Evolutionary conservation across 1,139 yeast genomes (phyloP), one percentile per base, ranked within the genome.

Genomic region (Taphrina wiesneri): DNA sequence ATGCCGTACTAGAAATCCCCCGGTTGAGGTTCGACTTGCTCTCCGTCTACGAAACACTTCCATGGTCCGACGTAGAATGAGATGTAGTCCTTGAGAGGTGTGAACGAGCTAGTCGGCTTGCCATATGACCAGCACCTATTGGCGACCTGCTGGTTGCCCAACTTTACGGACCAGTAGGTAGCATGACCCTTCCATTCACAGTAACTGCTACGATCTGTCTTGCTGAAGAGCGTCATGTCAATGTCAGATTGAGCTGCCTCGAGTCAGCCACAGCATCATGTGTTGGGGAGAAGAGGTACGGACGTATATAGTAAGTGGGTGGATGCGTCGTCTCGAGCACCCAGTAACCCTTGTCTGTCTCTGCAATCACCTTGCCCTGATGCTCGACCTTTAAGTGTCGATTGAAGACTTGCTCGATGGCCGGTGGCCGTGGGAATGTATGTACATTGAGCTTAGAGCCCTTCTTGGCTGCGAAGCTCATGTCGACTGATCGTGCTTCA

Each of bases 161-260:
- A 19, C 0, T 21, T 13, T 34, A 60, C 57, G 28, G 56, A 30
- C 25, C 51, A 60, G 43, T 60, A 60, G 25, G 43, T 51, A 3
- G 64, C 64, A 7, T 32, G 25, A 23, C 64, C 64, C 43, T 60
- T 60, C 64, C 64, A 60, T 28, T 60, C 64, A 32, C 64, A 60
- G 51, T 49, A 60, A 11, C 51, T 51, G 15, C 41, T 25, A n/a
- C 57, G 49, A 9, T 26, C 43, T 11, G 56, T 51, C 30, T 60
- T 25, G 7, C 36, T 36, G 52, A 60, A 51, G 17, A 53, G 26
- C 7, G 57, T 25, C 64, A 60, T 49, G 51, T 60, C 52, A 17
- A 60, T 51, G 23, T 36, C 64, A 13, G 41, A 11, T 15, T 41
- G 64, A 5, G 64, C 59, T 54, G 9, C 6, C 6, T 19, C 11